phyloP scores from a whole-genome alignment of 768 basidiomycete genomes.

The Thelephora aurantiotincta region DNA sequence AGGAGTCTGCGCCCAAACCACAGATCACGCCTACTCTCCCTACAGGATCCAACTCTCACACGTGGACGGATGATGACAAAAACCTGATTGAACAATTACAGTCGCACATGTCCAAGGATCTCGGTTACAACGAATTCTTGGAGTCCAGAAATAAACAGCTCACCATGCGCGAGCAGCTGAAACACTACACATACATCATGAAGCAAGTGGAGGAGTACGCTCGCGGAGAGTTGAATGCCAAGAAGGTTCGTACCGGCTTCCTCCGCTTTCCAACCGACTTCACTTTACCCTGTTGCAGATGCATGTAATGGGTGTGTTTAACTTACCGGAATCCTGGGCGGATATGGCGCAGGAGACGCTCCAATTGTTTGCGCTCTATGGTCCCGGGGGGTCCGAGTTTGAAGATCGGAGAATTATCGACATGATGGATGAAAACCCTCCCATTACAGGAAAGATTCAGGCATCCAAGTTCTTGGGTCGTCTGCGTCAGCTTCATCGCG shows the following conservation, averaged over 20 bases:
- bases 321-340: slow-evolving; percentile 27
- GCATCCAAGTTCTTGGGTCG: slow-evolving; percentile 33
- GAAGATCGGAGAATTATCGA: slow-evolving; percentile 34
- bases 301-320: slow-evolving; percentile 41
- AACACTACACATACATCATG: slow-evolving; percentile 42
- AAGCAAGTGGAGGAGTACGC: slow-evolving; percentile 28
- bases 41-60: slow-evolving; percentile 5
- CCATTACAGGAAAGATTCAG: slow-evolving; percentile 29
- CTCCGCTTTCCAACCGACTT: not conserved
- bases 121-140: slow-evolving; percentile 32
- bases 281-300: slow-evolving; percentile 17
- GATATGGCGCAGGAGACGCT: slow-evolving; percentile 36
- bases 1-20: not conserved
- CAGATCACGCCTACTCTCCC: slow-evolving; percentile 5
- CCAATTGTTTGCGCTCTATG: slow-evolving; percentile 38
- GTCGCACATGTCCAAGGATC: slow-evolving; percentile 27
- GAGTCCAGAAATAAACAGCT: slow-evolving; percentile 20
- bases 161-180: slow-evolving; percentile 11
- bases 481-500: slow-evolving; percentile 33
- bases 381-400: slow-evolving; percentile 33
- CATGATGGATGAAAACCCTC: slow-evolving; percentile 32
- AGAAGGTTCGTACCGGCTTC: slow-evolving; percentile 21
- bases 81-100: slow-evolving; percentile 31
- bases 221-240: slow-evolving; percentile 24
- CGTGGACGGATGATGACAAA: slow-evolving; percentile 24